Percentiles rank a stretch among this genome's conserved stretches.
Evolutionary conservation across 176 grass and related monocot species (phyloP).

Genomic region (Oropetium thomaeum): DNA sequence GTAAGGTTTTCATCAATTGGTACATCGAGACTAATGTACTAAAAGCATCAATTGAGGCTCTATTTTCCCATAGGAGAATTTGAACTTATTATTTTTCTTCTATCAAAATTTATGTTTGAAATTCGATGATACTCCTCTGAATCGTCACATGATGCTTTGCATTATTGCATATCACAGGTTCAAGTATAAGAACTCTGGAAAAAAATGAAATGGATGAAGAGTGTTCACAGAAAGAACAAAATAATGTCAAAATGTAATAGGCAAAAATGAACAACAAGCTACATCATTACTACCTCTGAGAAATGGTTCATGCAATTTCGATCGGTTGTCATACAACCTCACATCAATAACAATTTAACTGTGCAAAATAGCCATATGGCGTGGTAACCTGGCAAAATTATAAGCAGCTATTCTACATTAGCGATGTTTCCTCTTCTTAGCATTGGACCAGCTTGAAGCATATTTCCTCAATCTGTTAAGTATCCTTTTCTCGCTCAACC

Average conservation of each 20-base stretch:
- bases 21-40: neutral
- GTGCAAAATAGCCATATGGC: neutral
- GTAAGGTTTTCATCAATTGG: neutral
- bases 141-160: neutral
- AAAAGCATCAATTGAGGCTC: neutral
- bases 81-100: neutral
- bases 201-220: neutral
- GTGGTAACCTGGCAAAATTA: neutral
- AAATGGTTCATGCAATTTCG: neutral
- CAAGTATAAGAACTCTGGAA: neutral
- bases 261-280: neutral
- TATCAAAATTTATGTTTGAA: neutral
- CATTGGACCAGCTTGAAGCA: slow-evolving; percentile 40
- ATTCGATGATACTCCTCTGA: neutral
- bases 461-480: slow-evolving; percentile 55
- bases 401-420: slow-evolving; percentile 11
- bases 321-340: neutral
- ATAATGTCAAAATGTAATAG: neutral
- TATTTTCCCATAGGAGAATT: neutral
- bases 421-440: slow-evolving; percentile 62
- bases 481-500: slow-evolving; percentile 66
- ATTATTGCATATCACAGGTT: neutral
- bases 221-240: neutral
- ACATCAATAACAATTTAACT: neutral
- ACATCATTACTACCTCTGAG: neutral